These are phyloP conservation scores for Phlegmacium glaucopus DNA, from an alignment of 768 basidiomycete genomes.

Conservation along the genomic window DNA sequence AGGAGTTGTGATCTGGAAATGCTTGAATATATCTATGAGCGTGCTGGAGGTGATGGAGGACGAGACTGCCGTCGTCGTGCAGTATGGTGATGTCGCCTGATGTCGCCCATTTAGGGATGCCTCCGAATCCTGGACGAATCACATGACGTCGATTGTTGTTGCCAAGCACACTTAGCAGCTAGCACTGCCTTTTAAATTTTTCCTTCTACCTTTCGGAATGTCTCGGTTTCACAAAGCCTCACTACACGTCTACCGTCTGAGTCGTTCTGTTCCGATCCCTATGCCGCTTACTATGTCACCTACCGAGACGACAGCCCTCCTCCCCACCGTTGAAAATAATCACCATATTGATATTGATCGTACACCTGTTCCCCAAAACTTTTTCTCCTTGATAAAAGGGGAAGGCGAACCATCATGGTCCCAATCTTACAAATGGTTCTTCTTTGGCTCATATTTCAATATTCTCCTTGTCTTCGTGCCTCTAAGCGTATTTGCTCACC, in stretches of 20 bases:
- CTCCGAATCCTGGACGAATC: no score
- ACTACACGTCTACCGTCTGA: slow-evolving; percentile 9
- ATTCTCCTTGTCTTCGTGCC: slow-evolving; percentile 79
- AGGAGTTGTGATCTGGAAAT: slow-evolving; percentile 32
- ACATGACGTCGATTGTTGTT: no score
- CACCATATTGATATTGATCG: slow-evolving; percentile 5
- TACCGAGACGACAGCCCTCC: slow-evolving; percentile 46
- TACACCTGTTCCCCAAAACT: slow-evolving; percentile 25
- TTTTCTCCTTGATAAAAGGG: slow-evolving; percentile 43
- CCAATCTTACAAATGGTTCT: slow-evolving; percentile 54
- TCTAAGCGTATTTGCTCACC: slow-evolving; percentile 61
- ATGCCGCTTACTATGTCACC: slow-evolving; percentile 26
- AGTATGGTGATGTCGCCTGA: slow-evolving; percentile 57
- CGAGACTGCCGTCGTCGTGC: slow-evolving; percentile 39
- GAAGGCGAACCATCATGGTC: slow-evolving; percentile 63
- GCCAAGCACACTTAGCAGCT: no score
- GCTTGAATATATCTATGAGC: slow-evolving; percentile 56
- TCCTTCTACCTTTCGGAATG: no score
- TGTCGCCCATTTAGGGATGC: slow-evolving; percentile 45
- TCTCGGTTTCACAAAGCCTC: background rate
- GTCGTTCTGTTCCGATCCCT: slow-evolving; percentile 14
- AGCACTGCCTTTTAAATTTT: no score
- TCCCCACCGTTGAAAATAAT: slow-evolving; percentile 37
- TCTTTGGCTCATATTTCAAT: slow-evolving; percentile 70
- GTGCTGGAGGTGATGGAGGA: slow-evolving; percentile 48